Conservation (phyloP, 345 rosid species). For the Garcia nutans region DNA sequence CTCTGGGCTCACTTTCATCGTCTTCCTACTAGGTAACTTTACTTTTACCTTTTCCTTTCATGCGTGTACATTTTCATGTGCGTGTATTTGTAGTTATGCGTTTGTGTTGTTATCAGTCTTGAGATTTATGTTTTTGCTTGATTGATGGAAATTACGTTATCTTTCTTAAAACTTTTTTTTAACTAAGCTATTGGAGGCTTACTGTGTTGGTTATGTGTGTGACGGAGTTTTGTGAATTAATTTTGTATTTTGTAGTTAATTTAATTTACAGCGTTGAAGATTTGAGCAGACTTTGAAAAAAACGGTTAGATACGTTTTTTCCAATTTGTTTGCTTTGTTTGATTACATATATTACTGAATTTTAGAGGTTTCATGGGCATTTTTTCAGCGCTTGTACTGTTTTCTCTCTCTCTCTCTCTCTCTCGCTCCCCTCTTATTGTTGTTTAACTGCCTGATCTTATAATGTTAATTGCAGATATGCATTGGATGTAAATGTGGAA, state of each 20-base stretch:
- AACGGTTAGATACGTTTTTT: background rate
- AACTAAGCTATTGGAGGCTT: background rate
- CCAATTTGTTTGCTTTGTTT: background rate
- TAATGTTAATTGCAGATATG: slow-evolving; percentile 51
- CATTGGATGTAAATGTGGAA: slow-evolving; percentile 95
- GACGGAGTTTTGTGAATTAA: background rate
- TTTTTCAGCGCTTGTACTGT: background rate
- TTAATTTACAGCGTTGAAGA: background rate
- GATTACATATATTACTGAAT: background rate
- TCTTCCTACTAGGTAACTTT: slow-evolving; percentile 72
- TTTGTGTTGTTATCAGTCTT: background rate
- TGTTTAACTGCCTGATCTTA: slow-evolving; percentile 5
- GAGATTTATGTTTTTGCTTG: background rate
- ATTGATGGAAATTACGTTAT: background rate
- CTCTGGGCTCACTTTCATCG: slow-evolving; percentile 95
- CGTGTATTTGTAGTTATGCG: background rate
- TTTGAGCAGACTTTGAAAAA: background rate
- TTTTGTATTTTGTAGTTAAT: background rate
- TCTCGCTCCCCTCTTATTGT: background rate
- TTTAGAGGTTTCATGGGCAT: background rate
- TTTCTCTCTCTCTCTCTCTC: background rate
- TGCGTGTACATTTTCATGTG: background rate
- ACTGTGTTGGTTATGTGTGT: background rate
- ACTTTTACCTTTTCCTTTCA: background rate
- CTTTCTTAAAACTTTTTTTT: background rate